Evolutionary conservation across 1,139 yeast species (phyloP).

Genomic region (Blastobotrys serpentis): DNA sequence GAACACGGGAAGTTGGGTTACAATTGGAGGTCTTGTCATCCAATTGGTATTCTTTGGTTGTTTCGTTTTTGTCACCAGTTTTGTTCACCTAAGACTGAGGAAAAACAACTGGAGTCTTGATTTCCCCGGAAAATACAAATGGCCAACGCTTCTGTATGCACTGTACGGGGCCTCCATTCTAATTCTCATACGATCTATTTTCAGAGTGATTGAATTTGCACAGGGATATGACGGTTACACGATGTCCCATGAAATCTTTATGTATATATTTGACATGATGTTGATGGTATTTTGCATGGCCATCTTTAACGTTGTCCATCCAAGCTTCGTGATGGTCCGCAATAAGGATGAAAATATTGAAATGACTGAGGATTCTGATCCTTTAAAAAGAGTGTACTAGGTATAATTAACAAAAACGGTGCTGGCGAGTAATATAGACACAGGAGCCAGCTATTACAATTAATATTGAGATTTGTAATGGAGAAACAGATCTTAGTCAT

Average conservation of each 20-base stretch:
- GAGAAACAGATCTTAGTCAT: too few relatives aligned
- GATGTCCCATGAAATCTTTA: constrained; percentile 41
- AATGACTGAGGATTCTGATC: not conserved
- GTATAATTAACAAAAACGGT: too few relatives aligned
- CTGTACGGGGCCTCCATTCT: constrained; percentile 37
- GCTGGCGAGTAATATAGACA: too few relatives aligned
- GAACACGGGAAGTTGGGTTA: constrained; percentile 24
- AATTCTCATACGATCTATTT: constrained; percentile 45
- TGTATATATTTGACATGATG: constrained; percentile 41
- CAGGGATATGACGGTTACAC: constrained; percentile 43
- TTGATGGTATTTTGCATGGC: constrained; percentile 24
- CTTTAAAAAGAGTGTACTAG: not conserved
- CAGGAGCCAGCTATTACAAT: too few relatives aligned
- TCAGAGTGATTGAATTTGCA: constrained; percentile 43
- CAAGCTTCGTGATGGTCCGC: constrained; percentile 17
- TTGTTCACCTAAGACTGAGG: constrained; percentile 21
- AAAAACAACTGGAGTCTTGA: constrained; percentile 11
- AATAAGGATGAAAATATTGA: not conserved
- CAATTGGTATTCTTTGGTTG: constrained; percentile 43
- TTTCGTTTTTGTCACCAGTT: constrained; percentile 29
- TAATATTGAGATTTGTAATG: too few relatives aligned
- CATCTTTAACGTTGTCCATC: constrained; percentile 17
- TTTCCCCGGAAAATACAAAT: constrained; percentile 22
- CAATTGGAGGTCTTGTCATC: constrained; percentile 34
- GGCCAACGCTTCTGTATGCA: constrained; percentile 20